Conservation (phyloP, 78 protist genomes). For the Dictyostelium firmibasis region DNA sequence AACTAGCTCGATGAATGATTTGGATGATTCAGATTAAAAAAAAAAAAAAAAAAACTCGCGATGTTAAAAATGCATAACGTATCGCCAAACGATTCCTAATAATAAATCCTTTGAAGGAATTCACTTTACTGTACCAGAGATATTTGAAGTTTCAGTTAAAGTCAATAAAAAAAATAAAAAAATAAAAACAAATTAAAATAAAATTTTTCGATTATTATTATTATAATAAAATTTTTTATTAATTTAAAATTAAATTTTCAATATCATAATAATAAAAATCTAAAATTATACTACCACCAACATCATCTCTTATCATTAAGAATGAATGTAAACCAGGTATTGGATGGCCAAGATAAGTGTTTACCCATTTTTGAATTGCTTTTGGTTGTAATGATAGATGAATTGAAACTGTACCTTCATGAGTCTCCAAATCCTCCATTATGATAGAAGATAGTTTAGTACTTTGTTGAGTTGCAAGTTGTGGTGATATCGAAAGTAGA, state of each 20-base stretch:
- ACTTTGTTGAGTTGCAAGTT: neutral
- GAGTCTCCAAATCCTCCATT: neutral
- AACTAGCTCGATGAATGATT: no score
- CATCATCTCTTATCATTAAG: constrained; percentile 64
- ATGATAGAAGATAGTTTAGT: neutral
- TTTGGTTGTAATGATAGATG: constrained; percentile 22
- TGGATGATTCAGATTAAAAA: no score
- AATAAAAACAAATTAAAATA: no score
- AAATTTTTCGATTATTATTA: no score
- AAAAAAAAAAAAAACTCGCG: no score
- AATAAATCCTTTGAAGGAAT: no score
- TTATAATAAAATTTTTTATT: neutral
- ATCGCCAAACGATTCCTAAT: no score
- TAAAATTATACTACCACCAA: constrained; percentile 74
- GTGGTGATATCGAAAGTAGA: neutral
- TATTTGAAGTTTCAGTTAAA: no score
- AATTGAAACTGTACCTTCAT: constrained; percentile 28
- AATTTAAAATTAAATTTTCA: constrained; percentile 10
- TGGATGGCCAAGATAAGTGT: constrained; percentile 30
- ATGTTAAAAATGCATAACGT: no score
- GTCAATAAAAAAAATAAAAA: no score
- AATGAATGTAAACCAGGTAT: constrained; percentile 64
- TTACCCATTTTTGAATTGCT: constrained; percentile 52
- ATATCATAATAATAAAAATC: constrained; percentile 76
- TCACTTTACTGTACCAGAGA: no score